These are phyloP conservation scores for Nematodospora anomalae DNA, from an alignment of 1,139 yeast species.

Conservation along the genomic window DNA sequence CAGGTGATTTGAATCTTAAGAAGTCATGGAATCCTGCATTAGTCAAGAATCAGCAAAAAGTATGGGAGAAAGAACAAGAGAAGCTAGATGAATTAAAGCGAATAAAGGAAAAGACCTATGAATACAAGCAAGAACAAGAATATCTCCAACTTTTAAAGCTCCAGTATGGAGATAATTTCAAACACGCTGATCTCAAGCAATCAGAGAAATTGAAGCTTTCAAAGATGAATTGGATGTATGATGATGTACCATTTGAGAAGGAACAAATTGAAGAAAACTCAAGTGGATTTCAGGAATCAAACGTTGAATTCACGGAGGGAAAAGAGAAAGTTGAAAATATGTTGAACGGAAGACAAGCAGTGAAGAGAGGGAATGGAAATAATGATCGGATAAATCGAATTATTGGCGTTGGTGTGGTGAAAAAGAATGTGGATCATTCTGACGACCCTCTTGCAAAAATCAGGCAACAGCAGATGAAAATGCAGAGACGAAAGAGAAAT, in stretches of 20 bases:
- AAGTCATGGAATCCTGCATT: conserved; percentile 97
- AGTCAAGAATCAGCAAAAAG: conserved; percentile 79
- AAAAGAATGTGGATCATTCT: conserved; percentile 18
- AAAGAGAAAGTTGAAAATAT: conserved; percentile 36
- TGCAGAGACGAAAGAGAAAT: conserved; percentile 1
- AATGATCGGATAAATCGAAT: conserved; percentile 19
- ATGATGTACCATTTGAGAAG: conserved; percentile 31
- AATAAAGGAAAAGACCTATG: conserved; percentile 64
- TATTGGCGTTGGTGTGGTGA: conserved; percentile 16
- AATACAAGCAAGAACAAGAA: conserved; percentile 64
- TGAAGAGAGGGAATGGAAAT: conserved; percentile 11
- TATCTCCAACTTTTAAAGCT: conserved; percentile 55
- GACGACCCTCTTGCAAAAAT: conserved; percentile 61
- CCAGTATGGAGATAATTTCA: conserved; percentile 43
- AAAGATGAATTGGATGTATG: conserved; percentile 86
- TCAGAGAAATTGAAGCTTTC: conserved; percentile 45
- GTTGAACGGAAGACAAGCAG: conserved; percentile 23
- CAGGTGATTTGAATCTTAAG: conserved; percentile 83
- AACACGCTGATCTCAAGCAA: conserved; percentile 28
- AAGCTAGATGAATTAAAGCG: conserved; percentile 69
- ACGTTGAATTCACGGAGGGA: conserved; percentile 36
- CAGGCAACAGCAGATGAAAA: conserved; percentile 34
- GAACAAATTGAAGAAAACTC: conserved; percentile 19
- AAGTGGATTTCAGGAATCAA: conserved; percentile 35
- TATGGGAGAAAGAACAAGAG: conserved; percentile 82